A percentile compares a stretch with the other conserved stretches of the same genome.
phyloP scores from a whole-genome alignment of 2,329 filamentous ascomycete species.

The Phialocephala sp. region DNA sequence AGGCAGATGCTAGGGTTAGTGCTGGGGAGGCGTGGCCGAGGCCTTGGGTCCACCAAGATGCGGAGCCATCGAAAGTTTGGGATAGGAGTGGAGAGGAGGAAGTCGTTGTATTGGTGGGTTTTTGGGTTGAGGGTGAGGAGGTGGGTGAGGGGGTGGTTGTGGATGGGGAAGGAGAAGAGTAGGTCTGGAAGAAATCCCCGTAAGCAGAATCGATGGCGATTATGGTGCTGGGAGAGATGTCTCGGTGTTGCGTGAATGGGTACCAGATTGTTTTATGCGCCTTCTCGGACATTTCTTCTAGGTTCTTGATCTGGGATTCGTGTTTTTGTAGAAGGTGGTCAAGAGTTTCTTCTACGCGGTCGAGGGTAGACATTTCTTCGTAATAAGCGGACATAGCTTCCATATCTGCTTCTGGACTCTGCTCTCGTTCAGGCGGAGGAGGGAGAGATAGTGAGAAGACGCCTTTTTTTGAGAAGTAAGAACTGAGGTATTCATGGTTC shows the following conservation, averaged over 20 bases:
- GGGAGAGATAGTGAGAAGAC: slow-evolving; percentile 63
- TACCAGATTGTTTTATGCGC: slow-evolving; percentile 79
- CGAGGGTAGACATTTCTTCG: slow-evolving; percentile 48
- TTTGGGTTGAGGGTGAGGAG: no score
- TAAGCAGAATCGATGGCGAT: slow-evolving; percentile 80
- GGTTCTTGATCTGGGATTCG: slow-evolving; percentile 56
- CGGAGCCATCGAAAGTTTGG: slow-evolving; percentile 81
- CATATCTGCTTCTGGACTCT: slow-evolving; percentile 52
- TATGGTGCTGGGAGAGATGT: slow-evolving; percentile 66
- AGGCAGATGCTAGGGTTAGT: slow-evolving; percentile 75
- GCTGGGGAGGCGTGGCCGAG: slow-evolving; percentile 78
- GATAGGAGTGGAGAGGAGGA: slow-evolving; percentile 50
- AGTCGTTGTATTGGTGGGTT: no score
- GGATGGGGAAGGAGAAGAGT: slow-evolving; percentile 17
- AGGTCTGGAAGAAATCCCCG: slow-evolving; percentile 77
- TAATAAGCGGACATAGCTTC: slow-evolving; percentile 71
- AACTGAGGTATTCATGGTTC: slow-evolving; percentile 69
- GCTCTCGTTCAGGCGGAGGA: slow-evolving; percentile 58
- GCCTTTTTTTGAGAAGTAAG: slow-evolving; percentile 68
- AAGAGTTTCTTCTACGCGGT: slow-evolving; percentile 53
- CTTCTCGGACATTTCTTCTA: slow-evolving; percentile 65
- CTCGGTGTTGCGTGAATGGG: slow-evolving; percentile 82
- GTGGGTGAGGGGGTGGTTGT: no score
- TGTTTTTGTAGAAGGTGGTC: slow-evolving; percentile 60
- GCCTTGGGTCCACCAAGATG: slow-evolving; percentile 92